Base-by-base conservation (phyloP, 495 filamentous ascomycete genomes). In the Neurospora pannonica region DNA sequence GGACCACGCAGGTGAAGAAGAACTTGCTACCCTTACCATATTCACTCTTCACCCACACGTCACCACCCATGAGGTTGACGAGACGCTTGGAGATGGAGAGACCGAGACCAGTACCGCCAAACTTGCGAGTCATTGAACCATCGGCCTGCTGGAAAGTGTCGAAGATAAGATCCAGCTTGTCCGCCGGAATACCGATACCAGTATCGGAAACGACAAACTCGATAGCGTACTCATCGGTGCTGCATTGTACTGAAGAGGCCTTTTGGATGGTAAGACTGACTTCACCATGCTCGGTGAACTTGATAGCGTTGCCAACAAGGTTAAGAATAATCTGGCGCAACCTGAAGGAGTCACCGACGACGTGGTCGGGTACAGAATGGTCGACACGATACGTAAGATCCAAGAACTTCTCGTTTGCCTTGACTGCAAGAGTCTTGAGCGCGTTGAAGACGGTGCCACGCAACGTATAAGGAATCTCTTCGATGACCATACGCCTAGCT, bases 81-180 rank as follows among this genome's bases (percentile, higher is more conserved):
- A 99, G 85, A 75, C 94, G 89, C 85, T 97, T 95, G 21, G 96
- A 99, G 80, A 99, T 99, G 19, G 95, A 98, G 43, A 99, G 86
- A 75, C 96, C 96, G 34, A 99, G 88, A 73, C 96, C 96, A 36
- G 96, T 99, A 76, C 96, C 96, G 79, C 96, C 96, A 79, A 99
- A 99, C 77, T 97, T 94, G 75, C 96, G 88, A 11, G 96, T 99
- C 78, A 97, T 99, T 10, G 95, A 98, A 39, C 96, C 96, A 84
- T 99, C 96, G 11, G 96, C 96, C 84, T 99, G 96, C 79, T 97
- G 97, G 90, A 99, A 99, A 17, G 96, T 99, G 82, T 98, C 96
- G 81, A 99, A 99, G 81, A 99, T 99, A 74, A 98, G 84, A 81
- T 98, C 94, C 36, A 98, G 89, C 84, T 99, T 99, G 80, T 98